A percentile compares a stretch with the other conserved stretches of the same genome.
Conservation (phyloP, 1,284 basidiomycete genomes). For the Sanghuangporus baumii region DNA sequence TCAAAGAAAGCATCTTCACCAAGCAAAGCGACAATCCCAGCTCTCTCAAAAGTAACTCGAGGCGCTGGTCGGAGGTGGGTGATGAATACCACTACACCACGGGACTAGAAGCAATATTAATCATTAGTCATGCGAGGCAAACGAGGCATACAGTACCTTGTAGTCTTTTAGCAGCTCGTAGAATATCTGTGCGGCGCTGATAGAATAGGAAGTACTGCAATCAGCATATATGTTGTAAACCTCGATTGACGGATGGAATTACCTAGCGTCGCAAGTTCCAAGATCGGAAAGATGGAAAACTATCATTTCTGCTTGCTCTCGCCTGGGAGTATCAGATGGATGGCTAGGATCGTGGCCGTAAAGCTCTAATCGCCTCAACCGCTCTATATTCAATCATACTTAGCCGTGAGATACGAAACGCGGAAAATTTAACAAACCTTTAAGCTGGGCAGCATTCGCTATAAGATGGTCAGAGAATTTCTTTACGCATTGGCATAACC, state of each 20-base stretch:
- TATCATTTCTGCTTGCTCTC: slow-evolving; percentile 67
- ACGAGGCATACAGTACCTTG: slow-evolving; percentile 36
- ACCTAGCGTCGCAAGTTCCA: slow-evolving; percentile 83
- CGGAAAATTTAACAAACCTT: slow-evolving; percentile 39
- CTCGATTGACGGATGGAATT: slow-evolving; percentile 25
- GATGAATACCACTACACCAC: slow-evolving; percentile 72
- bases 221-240: neutral
- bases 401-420: slow-evolving; percentile 2
- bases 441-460: slow-evolving; percentile 90
- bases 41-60: slow-evolving; percentile 56
- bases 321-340: slow-evolving; percentile 79
- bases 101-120: slow-evolving; percentile 36
- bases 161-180: slow-evolving; percentile 78
- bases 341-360: slow-evolving; percentile 76
- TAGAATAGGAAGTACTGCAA: slow-evolving; percentile 11
- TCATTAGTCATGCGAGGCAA: neutral
- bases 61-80: slow-evolving; percentile 65
- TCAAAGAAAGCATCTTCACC: slow-evolving; percentile 68
- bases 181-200: slow-evolving; percentile 80
- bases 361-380: slow-evolving; percentile 74
- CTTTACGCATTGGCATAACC: neutral
- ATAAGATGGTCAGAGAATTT: slow-evolving; percentile 9
- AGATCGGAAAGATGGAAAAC: slow-evolving; percentile 90
- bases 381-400: slow-evolving; percentile 34
- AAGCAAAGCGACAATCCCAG: slow-evolving; percentile 59